Conservation (phyloP, 208 protist genomes). For the Wallacemonas collosoma region DNA sequence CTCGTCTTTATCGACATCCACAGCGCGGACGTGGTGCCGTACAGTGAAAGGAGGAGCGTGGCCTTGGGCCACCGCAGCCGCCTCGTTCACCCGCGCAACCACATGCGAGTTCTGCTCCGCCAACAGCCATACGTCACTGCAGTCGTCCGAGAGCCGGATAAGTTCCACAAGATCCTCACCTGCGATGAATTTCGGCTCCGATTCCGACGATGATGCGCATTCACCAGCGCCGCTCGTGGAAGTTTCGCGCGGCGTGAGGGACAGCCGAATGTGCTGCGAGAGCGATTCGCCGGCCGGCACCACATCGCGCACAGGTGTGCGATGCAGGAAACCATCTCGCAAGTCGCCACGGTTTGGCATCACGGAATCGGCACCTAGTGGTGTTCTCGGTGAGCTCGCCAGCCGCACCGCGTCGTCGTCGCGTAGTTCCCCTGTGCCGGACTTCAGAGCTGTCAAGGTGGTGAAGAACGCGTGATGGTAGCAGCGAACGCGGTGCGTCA, state of each 20-base stretch:
- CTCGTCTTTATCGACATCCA: constrained; percentile 22
- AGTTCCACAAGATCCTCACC: constrained; percentile 16
- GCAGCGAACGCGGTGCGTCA: background rate
- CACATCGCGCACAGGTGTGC: background rate
- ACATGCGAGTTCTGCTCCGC: background rate
- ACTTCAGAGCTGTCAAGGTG: background rate
- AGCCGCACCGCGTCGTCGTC: background rate
- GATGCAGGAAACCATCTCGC: background rate
- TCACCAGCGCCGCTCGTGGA: background rate
- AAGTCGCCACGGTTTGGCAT: background rate
- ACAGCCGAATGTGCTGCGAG: constrained; percentile 22
- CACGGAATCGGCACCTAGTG: background rate
- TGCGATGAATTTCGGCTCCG: constrained; percentile 2
- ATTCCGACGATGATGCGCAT: background rate
- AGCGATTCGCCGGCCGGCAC: constrained; percentile 11
- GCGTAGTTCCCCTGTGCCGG: background rate
- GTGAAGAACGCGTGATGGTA: constrained; percentile 7
- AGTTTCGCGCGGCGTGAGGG: constrained; percentile 9
- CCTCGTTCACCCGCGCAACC: background rate
- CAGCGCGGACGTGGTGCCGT: constrained; percentile 3
- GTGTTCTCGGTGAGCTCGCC: background rate
- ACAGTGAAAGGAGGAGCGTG: background rate
- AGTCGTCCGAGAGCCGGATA: constrained; percentile 15
- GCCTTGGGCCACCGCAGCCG: background rate
- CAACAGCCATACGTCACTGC: constrained; percentile 12